phyloP scores from a whole-genome alignment of 2,329 filamentous ascomycete species.

The Penicillium sp. region DNA sequence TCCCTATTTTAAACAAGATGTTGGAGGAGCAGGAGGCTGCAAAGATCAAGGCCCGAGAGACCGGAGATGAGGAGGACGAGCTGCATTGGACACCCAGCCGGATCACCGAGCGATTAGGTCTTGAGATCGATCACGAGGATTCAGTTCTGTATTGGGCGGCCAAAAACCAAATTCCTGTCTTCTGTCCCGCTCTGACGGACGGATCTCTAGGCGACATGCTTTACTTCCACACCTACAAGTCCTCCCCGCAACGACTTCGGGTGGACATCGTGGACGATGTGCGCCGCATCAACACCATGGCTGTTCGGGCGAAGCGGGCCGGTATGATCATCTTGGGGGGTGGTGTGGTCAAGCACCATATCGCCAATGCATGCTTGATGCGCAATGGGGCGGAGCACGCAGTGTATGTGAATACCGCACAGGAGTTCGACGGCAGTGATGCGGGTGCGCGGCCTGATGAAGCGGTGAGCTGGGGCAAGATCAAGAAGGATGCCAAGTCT shows the following conservation, averaged over 20 bases:
- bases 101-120: conserved; percentile 83
- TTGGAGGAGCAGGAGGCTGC: conserved; percentile 86
- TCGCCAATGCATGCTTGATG: conserved; percentile 97
- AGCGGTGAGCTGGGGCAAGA: conserved; percentile 98
- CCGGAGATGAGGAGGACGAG: conserved; percentile 57
- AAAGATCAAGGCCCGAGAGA: conserved; percentile 53
- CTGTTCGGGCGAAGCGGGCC: conserved; percentile 79
- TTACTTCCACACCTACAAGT: conserved; percentile 95
- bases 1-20: conserved; percentile 93
- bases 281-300: conserved; percentile 85
- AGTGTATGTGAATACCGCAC: conserved; percentile 95
- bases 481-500: conserved; percentile 80
- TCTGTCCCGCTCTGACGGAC: conserved; percentile 93
- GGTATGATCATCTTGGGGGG: conserved; percentile 96
- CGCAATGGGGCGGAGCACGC: conserved; percentile 94
- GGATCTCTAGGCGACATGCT: conserved; percentile 96
- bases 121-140: conserved; percentile 88
- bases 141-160: conserved; percentile 97
- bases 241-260: conserved; percentile 74
- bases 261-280: conserved; percentile 95
- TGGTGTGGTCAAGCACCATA: conserved; percentile 96
- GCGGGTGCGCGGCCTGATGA: conserved; percentile 93
- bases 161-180: conserved; percentile 94
- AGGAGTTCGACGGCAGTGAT: conserved; percentile 97
- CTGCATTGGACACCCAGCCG: conserved; percentile 93